Conservation (phyloP, 345 rosid species). For the Noccaea caerulescens region DNA sequence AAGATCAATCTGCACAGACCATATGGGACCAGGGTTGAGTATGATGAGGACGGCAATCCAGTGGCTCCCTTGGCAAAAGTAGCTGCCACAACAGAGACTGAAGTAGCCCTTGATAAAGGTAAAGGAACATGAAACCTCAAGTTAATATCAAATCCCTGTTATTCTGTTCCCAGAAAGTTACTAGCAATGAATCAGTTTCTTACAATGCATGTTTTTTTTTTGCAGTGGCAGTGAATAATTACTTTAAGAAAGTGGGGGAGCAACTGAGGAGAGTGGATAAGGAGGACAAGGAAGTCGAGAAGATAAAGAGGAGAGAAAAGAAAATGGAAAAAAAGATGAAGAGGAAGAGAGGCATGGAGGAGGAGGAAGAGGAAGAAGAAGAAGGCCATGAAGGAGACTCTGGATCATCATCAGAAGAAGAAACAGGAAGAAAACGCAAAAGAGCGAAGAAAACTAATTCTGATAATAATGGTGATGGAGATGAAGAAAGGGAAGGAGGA, state of each 20-base stretch:
- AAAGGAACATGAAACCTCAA: slow-evolving; percentile 28
- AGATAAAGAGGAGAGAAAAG: slow-evolving; percentile 71
- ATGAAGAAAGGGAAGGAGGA: slow-evolving; percentile 18
- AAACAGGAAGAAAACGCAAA: slow-evolving; percentile 51
- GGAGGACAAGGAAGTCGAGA: slow-evolving; percentile 80
- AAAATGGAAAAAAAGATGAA: slow-evolving; percentile 72
- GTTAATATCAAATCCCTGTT: not conserved
- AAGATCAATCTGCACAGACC: slow-evolving; percentile 88
- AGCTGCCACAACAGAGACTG: slow-evolving; percentile 55
- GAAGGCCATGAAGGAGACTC: slow-evolving; percentile 52
- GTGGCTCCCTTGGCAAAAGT: slow-evolving; percentile 79
- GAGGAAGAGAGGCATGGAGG: slow-evolving; percentile 57
- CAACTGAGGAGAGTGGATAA: slow-evolving; percentile 73
- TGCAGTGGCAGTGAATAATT: slow-evolving; percentile 62
- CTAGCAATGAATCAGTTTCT: not conserved
- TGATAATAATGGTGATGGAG: slow-evolving; percentile 47
- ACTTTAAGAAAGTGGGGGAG: slow-evolving; percentile 71
- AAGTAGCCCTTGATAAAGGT: slow-evolving; percentile 74
- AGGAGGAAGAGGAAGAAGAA: slow-evolving; percentile 50
- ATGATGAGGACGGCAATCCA: slow-evolving; percentile 84
- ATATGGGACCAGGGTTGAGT: slow-evolving; percentile 71
- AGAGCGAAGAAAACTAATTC: slow-evolving; percentile 57
- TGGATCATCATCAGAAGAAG: slow-evolving; percentile 53
- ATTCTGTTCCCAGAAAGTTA: slow-evolving; percentile 11
- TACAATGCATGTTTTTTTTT: slow-evolving; percentile 7